phyloP scores from a whole-genome alignment of 108 stramenopile genomes.

The Tribonema minus region DNA sequence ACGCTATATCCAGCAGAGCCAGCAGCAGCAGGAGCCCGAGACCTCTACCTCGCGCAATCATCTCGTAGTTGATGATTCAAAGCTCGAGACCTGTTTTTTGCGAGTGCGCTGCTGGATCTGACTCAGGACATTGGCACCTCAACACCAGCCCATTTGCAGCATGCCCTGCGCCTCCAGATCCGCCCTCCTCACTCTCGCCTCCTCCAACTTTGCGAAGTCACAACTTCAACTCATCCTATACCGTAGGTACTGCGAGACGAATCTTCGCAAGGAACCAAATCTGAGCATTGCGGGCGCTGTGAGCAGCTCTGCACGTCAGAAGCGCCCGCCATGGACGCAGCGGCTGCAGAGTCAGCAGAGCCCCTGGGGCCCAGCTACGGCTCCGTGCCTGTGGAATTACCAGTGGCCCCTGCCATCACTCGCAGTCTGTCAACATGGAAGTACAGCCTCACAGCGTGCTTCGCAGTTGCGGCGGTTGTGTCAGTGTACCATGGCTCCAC shows the following conservation, averaged over 20 bases:
- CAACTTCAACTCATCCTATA: background rate
- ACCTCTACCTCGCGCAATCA: background rate
- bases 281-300: background rate
- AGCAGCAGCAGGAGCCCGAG: background rate
- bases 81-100: too few species aligned
- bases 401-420: too few species aligned
- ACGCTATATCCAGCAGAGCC: background rate
- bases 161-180: background rate
- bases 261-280: background rate
- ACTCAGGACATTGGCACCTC: background rate
- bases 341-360: too few species aligned
- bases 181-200: background rate
- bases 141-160: background rate
- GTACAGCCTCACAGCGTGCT: background rate
- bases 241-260: background rate
- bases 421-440: background rate
- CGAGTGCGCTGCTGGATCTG: background rate
- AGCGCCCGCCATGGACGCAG: background rate
- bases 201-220: background rate
- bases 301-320: background rate
- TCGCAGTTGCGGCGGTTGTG: background rate
- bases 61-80: background rate
- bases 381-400: too few species aligned
- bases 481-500: too few species aligned
- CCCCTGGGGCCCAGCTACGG: too few species aligned